Base-by-base conservation (phyloP, 441 rosid genomes). In the Gossypium gossypioides region DNA sequence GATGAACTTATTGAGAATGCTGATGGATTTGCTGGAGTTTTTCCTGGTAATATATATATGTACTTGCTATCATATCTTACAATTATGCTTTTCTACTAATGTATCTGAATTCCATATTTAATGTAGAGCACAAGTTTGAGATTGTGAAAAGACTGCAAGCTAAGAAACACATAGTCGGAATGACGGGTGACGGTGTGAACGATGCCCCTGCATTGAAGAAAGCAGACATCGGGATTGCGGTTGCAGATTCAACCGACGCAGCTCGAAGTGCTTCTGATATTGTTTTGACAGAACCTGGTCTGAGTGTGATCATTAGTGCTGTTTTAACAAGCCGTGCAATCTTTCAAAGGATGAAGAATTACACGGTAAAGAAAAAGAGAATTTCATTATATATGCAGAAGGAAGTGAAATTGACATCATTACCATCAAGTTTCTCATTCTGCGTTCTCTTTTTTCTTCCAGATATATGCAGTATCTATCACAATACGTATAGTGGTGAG, bases 101-200 rank as follows among this genome's bases (percentile, higher is more conserved):
- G 2, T 32, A 37, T 48, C 25, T 72, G 29, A 27, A 69, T 61
- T 69, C 44, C 21, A 51, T 51, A 29, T 34, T 25, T 4, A 51
- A 13, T 77, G 82, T 73, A 86, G 92, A 88, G 69, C 92, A 88
- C 76, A 81, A 88, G 68, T 88, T 72, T 32, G 88, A 86, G 82
- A 88, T 82, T 44, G 90, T 86, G 66, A 83, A 86, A 69, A 76
- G 79, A 74, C 61, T 88, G 61, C 90, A 86, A 75, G 84, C 74
- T 15, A 80, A 57, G 79, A 84, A 86, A 74, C 88, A 88, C 73
- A 83, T 88, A 44, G 80, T 80, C 64, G 85, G 92, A 78, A 84
- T 88, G 85, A 86, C 92, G 15, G 92, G 87, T 34, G 83, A 88
- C 37, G 90, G 88, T 59, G 88, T 88, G 21, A 88, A 88, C 37